Percentiles rank a stretch among this genome's conserved stretches.
Conservation (phyloP, 2,329 filamentous ascomycete species). For the Scorias spongiosa region DNA sequence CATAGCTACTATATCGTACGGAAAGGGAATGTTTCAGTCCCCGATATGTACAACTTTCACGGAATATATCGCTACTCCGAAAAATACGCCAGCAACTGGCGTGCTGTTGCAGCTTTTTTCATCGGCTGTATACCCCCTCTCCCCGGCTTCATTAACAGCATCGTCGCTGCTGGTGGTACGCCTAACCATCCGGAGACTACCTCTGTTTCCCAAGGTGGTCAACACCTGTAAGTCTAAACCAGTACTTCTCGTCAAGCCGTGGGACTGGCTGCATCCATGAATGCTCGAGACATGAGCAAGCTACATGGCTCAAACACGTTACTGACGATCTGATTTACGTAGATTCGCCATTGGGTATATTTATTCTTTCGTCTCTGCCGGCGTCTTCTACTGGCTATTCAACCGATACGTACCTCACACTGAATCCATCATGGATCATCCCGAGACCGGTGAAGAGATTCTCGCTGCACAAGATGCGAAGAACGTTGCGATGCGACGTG, state of each 20-base stretch:
- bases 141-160: slow-evolving; percentile 36
- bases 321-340: neutral
- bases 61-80: slow-evolving; percentile 36
- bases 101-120: slow-evolving; percentile 41
- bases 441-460: slow-evolving; percentile 48
- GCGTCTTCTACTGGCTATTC: slow-evolving; percentile 21
- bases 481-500: slow-evolving; percentile 10
- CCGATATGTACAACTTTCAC: slow-evolving; percentile 36
- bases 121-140: slow-evolving; percentile 41
- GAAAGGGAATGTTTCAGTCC: slow-evolving; percentile 31
- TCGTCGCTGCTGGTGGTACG: slow-evolving; percentile 19
- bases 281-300: neutral
- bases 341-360: slow-evolving; percentile 22
- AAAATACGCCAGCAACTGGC: slow-evolving; percentile 39
- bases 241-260: neutral
- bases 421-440: slow-evolving; percentile 75
- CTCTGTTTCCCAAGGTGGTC: slow-evolving; percentile 26
- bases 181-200: slow-evolving; percentile 17
- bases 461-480: slow-evolving; percentile 21
- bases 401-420: slow-evolving; percentile 36
- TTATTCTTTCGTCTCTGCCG: slow-evolving; percentile 21
- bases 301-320: neutral
- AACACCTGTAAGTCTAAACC: slow-evolving; percentile 32
- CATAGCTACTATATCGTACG: slow-evolving; percentile 39
- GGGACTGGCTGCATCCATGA: neutral